These are phyloP conservation scores for Ustilago hordei DNA, from an alignment of 1,284 basidiomycete genomes.

Conservation along the genomic window DNA sequence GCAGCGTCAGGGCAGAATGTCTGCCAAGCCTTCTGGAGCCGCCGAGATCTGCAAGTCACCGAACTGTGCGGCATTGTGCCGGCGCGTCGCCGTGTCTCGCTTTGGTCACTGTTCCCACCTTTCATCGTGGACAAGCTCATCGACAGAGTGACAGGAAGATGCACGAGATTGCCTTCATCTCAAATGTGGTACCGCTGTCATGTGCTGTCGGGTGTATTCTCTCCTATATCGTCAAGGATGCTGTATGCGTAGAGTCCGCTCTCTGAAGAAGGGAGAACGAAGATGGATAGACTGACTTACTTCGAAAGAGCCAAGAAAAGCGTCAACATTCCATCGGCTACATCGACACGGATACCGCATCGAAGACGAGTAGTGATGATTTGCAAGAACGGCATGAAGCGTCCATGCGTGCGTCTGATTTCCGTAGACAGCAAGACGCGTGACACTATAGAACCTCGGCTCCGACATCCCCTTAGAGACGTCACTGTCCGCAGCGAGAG, in stretches of 20 bases:
- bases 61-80: background rate
- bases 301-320: conserved; percentile 7
- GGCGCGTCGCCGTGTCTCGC: background rate
- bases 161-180: background rate
- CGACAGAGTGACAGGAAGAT: background rate
- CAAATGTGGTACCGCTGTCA: background rate
- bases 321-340: conserved; percentile 6
- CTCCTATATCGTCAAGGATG: background rate
- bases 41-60: conserved; percentile 4
- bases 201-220: background rate
- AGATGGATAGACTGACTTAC: background rate
- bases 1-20: background rate
- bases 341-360: conserved; percentile 5
- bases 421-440: conserved; percentile 21
- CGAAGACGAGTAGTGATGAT: background rate
- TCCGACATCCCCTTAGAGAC: background rate
- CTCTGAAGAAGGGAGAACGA: background rate
- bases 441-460: background rate
- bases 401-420: conserved; percentile 15
- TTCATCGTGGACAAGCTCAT: background rate
- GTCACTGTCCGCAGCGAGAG: background rate
- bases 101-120: background rate
- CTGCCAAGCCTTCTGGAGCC: conserved; percentile 29
- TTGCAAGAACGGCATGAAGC: background rate
- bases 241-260: background rate